Evolutionary conservation across 805 yeast species (phyloP), one percentile per base, ranked within the genome.

Genomic region (Candida manassasensis): DNA sequence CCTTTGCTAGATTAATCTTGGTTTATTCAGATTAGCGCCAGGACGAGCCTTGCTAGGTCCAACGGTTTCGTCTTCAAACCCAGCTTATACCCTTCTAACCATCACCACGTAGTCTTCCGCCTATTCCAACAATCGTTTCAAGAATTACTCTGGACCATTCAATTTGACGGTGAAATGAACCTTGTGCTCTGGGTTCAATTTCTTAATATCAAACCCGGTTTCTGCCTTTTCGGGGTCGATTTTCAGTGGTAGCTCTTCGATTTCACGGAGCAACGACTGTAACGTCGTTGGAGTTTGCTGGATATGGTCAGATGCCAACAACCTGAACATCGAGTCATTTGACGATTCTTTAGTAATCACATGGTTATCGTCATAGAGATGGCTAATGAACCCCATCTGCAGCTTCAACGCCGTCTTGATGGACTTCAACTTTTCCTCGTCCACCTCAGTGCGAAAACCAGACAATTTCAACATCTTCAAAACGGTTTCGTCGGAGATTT

Each of bases 341-440:
- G 37, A 38, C n/a, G 24, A 27, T 21, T 42, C 49, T 11, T 28
- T 17, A 12, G n/a, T 29, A 7, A 29, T 27, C 10, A 30, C 40
- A 14, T 40, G 42, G 18, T 43, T 34, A 3, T 39, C 47, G 9
- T 52, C 53, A 34, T 62, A 61, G 28, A 67, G 50, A 22, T 55
- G 53, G 21, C 53, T 44, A 19, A 66, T 55, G 41, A 67, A 58
- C 14, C 48, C 53, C 52, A 67, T 54, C 40, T 66, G 72, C n/a
- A 49, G 39, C 37, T 52, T 50, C 37, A 67, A 50, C 2, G 68
- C 55, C 10, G 7, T 18, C 14, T 39, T 33, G 5, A 47, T 38
- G 38, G 61, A 45, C 25, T 33, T 39, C 14, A 40, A 34, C 32
- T 53, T 35, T 26, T 51, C 55, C 6, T 34, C 32, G 7, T 49